Evolutionary conservation across 352 stramenopile genomes (phyloP).

Genomic region (Lagenidium sp.): DNA sequence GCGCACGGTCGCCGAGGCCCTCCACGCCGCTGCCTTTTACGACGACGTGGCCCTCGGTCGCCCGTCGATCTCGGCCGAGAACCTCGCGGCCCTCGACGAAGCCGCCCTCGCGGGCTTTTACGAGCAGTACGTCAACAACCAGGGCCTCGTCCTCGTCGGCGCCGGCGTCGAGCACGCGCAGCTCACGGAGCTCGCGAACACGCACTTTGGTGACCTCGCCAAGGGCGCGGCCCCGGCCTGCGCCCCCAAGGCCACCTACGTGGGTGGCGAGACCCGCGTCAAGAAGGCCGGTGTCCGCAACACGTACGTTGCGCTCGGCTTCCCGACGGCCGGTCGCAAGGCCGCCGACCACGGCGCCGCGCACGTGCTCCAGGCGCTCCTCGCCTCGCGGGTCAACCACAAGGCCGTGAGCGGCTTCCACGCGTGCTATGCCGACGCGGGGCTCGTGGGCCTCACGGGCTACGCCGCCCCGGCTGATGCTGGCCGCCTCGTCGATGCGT

Average conservation of each 20-base stretch:
- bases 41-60: slow-evolving; percentile 65
- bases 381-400: slow-evolving; percentile 46
- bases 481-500: slow-evolving; percentile 53
- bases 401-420: slow-evolving; percentile 57
- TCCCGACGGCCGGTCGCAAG: slow-evolving; percentile 38
- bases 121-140: slow-evolving; percentile 58
- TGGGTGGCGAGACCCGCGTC: slow-evolving; percentile 69
- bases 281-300: slow-evolving; percentile 42
- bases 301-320: slow-evolving; percentile 69
- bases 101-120: slow-evolving; percentile 52
- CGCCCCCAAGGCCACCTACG: slow-evolving; percentile 40
- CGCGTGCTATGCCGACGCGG: slow-evolving; percentile 49
- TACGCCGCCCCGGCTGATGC: slow-evolving; percentile 41
- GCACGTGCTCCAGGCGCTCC: slow-evolving; percentile 61
- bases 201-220: slow-evolving; percentile 43
- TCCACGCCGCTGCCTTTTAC: slow-evolving; percentile 79
- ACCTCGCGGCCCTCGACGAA: slow-evolving; percentile 35
- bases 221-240: slow-evolving; percentile 13
- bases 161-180: slow-evolving; percentile 50
- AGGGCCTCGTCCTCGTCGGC: slow-evolving; percentile 48
- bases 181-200: slow-evolving; percentile 53
- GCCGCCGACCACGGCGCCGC: slow-evolving; percentile 35
- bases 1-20: slow-evolving; percentile 37
- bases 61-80: slow-evolving; percentile 32
- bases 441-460: slow-evolving; percentile 52